These are phyloP conservation scores for Epichloe sibirici DNA, from an alignment of 2,329 filamentous ascomycete genomes.

Conservation along the genomic window DNA sequence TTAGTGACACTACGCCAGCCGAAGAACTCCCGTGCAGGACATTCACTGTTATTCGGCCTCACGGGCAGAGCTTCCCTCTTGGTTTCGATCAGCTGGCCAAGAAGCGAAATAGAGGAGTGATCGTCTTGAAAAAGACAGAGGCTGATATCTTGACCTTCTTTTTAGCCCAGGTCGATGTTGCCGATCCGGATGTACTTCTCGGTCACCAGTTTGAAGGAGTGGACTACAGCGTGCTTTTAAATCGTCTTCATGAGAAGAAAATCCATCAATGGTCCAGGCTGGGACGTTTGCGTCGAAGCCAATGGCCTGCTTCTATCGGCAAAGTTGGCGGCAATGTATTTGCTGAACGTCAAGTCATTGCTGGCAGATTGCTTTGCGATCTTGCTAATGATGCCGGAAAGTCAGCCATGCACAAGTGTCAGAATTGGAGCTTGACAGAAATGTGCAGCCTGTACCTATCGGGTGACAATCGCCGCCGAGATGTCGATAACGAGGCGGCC, in stretches of 20 bases:
- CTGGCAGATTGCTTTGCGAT: conserved; percentile 85
- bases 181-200: conserved; percentile 86
- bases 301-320: conserved; percentile 81
- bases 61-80: conserved; percentile 62
- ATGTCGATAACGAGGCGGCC: conserved; percentile 79
- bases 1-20: conserved; percentile 77
- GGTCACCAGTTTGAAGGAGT: conserved; percentile 96
- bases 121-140: conserved; percentile 75
- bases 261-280: conserved; percentile 91
- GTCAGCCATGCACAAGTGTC: conserved; percentile 92
- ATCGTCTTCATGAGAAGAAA: conserved; percentile 77
- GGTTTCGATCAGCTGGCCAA: conserved; percentile 72
- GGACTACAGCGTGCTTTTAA: conserved; percentile 84
- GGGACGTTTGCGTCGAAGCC: conserved; percentile 66
- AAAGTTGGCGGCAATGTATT: conserved; percentile 85
- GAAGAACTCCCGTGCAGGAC: conserved; percentile 82
- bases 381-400: conserved; percentile 94
- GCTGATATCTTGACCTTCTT: conserved; percentile 78
- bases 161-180: conserved; percentile 72
- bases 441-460: conserved; percentile 89
- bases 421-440: conserved; percentile 94
- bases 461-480: conserved; percentile 58
- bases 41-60: conserved; percentile 82
- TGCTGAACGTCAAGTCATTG: conserved; percentile 77
- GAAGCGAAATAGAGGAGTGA: conserved; percentile 59